A percentile compares a stretch with the other conserved stretches of the same genome.
Evolutionary conservation across 768 basidiomycete genomes (phyloP).

Genomic region (Crassisporium funariophilum): DNA sequence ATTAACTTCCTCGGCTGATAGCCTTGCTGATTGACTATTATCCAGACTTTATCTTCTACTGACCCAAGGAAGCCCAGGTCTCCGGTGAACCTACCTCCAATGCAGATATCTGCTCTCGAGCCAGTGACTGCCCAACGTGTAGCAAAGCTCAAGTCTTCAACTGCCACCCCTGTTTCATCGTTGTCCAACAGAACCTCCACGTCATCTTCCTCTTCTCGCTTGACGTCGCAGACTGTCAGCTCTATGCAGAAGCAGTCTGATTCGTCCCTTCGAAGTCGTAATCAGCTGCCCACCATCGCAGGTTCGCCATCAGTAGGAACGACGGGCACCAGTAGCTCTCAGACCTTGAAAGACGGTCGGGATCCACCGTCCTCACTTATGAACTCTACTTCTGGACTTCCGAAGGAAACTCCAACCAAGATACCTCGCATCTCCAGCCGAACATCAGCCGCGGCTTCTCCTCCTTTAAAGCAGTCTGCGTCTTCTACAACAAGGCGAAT

Average conservation of each 20-base stretch:
- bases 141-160: constrained; percentile 72
- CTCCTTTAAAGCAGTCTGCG: constrained; percentile 59
- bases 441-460: constrained; percentile 74
- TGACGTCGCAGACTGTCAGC: constrained; percentile 81
- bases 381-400: constrained; percentile 52
- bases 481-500: constrained; percentile 59
- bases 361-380: constrained; percentile 57
- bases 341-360: constrained; percentile 53
- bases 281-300: constrained; percentile 86
- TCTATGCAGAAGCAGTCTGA: constrained; percentile 90
- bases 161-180: constrained; percentile 45
- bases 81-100: constrained; percentile 78
- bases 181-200: constrained; percentile 36
- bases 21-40: constrained; percentile 15
- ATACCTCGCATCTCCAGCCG: constrained; percentile 92
- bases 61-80: constrained; percentile 77
- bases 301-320: constrained; percentile 90
- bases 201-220: constrained; percentile 59
- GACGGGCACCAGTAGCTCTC: constrained; percentile 47
- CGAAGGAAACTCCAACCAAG: constrained; percentile 90
- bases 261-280: constrained; percentile 72
- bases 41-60: constrained; percentile 79
- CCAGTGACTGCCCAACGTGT: constrained; percentile 82
- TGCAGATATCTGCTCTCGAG: constrained; percentile 87
- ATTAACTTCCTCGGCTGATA: constrained; percentile 2